Evolutionary conservation across 2,329 filamentous ascomycete genomes (phyloP), one percentile per base, ranked within the genome.

Genomic region (Grosmannia clavigera): DNA sequence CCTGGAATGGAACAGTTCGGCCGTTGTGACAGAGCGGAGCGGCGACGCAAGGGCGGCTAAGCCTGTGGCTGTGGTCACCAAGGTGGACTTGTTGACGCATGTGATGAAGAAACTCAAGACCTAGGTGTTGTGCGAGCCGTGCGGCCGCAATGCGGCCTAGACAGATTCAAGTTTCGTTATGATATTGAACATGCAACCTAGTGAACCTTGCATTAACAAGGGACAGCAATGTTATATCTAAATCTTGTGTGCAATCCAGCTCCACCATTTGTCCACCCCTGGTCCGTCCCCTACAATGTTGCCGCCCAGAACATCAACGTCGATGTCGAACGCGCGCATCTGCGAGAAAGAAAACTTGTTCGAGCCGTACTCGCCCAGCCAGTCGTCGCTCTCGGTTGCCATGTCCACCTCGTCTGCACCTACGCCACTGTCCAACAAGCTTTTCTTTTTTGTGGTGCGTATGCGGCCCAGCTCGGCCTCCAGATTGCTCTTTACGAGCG

Each of bases 1-100:
- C 75, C 90, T 97, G 65, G 91, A 97, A 75, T 97, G 94, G 91
- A 97, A 99, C 74, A 94, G 88, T 66, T 92, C 94, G 0, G 94
- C 94, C 0, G 85, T 99, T 56, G 90, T 99, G 3, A 99, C 92
- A 0, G 92, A 97, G 72, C 80, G 82, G 66, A 76, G 76, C 14
- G 59, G 51, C 56, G 80, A 82, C 66, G 76, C 77, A 14, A 75
- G 75, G 50, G 72, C 83, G 60, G 81, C 81, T 54, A 95, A 90
- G 78, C 91, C 95, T 1, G 78, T 94, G 57, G 94, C 90, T 9
- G 84, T 99, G 10, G 92, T 95, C 9, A 97, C 94, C 38, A 99
- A 99, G 81, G 94, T 99, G 5, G 94, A 99, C 74, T 73, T 99
- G 67, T 74, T 99, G 68, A 91, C 86, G 51, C 99, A 90, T 86